Evolutionary conservation across 306 rosid species (phyloP), one percentile per base, ranked within the genome.

Genomic region (Vachellia collinsii): DNA sequence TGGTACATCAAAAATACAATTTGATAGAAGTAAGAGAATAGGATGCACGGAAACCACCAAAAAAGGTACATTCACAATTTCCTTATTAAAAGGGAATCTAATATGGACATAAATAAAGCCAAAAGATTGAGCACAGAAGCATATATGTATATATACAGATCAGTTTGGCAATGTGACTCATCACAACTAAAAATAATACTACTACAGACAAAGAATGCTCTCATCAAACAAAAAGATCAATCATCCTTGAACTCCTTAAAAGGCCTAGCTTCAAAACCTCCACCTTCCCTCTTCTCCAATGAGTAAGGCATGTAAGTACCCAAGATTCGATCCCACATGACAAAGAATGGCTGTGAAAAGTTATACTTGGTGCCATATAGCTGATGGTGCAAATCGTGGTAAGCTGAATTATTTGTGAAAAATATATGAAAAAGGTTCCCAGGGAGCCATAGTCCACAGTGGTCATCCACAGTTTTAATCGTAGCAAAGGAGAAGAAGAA

Each of bases 401-500:
- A 95, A 3, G 99, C 99, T 11, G 96, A 88, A 53, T 95, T 95
- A 87, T 95, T 95, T 38, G 80, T 83, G 82, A 93, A 95, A 25
- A 91, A 80, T 44, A 88, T 34, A 11, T 95, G 99, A 89, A 95
- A 91, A 44, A 79, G 94, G 86, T 95, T 95, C 20, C 99, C 98
- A 0, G 98, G 97, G 61, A 95, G 94, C 92, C 95, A 89, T 70
- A 95, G 75, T 14, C 99, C 99, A 8, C 99, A 91, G 76, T 95
- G 99, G 64, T 95, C 99, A 25, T 95, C 99, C 16, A 95, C 99
- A 0, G 99, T 95, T 76, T 95, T 95, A 67, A 95, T 87, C 41
- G 98, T 93, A 43, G 99, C 98, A 23, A 95, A 93, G 77, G 99
- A 95, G 92, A 95, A 95, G 92, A 95, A 95, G 84, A 91, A 93